phyloP scores from a whole-genome alignment of 2,329 filamentous ascomycete species.

The Fusarium palustre region DNA sequence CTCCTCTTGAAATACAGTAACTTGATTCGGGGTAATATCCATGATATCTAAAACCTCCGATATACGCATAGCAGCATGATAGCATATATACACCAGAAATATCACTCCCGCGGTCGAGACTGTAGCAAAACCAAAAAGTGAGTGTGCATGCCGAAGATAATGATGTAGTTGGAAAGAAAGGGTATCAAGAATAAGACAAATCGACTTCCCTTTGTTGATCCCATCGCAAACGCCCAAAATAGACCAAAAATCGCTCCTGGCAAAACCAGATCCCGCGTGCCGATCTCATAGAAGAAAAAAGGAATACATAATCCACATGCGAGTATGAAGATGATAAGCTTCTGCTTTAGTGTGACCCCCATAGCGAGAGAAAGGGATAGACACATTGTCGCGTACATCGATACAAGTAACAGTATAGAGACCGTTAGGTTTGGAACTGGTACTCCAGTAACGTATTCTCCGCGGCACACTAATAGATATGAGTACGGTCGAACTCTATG shows the following conservation, averaged over 20 bases:
- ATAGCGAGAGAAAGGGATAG: accelerated
- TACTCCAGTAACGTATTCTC: too few species aligned
- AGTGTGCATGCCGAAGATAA: too few species aligned
- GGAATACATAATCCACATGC: background rate
- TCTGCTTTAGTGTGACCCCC: accelerated
- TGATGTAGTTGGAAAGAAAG: background rate
- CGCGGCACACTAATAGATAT: too few species aligned
- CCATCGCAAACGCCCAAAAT: background rate
- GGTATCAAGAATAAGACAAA: background rate
- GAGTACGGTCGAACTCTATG: too few species aligned
- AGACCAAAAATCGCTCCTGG: background rate
- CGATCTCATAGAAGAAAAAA: background rate
- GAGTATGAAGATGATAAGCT: accelerated
- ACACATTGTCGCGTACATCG: background rate
- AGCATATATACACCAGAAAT: too few species aligned
- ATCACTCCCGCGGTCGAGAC: too few species aligned
- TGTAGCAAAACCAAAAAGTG: too few species aligned
- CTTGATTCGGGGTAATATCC: too few species aligned
- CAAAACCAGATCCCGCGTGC: accelerated
- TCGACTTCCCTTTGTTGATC: background rate
- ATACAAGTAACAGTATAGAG: background rate
- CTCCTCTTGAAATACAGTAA: too few species aligned
- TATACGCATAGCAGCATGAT: too few species aligned
- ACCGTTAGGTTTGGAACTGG: too few species aligned
- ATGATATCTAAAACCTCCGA: too few species aligned